Evolutionary conservation across 2,329 filamentous ascomycete genomes (phyloP).

Genomic region (Magnaporthales sp.): DNA sequence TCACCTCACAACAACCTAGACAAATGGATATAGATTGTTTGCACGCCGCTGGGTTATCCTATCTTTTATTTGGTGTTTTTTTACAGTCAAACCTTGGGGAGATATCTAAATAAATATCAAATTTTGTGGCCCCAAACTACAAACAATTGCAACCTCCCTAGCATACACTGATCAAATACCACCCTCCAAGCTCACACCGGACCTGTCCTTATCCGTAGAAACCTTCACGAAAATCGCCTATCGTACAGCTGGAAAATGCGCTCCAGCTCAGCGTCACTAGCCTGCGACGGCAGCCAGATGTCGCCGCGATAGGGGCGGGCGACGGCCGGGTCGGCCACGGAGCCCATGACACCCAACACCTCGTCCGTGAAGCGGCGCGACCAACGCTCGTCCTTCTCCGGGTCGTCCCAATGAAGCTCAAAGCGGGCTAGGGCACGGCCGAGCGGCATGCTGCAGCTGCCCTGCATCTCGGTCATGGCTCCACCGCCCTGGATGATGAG

Average conservation of each 20-base stretch:
- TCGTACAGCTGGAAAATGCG: not conserved
- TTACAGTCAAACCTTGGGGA: no score
- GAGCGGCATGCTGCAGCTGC: not conserved
- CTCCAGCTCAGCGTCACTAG: not conserved
- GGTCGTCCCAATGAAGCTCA: slow-evolving; percentile 4
- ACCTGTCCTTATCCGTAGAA: not conserved
- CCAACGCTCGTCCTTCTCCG: not conserved
- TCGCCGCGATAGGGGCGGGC: not conserved
- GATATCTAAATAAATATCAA: no score
- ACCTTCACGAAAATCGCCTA: not conserved
- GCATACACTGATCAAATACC: not conserved
- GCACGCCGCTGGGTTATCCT: no score
- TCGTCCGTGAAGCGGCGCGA: not conserved
- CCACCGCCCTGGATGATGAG: slow-evolving; percentile 4
- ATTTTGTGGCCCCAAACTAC: no score
- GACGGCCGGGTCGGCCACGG: not conserved
- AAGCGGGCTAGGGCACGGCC: not conserved
- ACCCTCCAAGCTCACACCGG: not conserved
- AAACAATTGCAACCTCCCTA: not conserved
- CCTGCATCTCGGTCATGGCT: slow-evolving; percentile 1
- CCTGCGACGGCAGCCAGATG: slow-evolving; percentile 1
- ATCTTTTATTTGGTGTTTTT: no score
- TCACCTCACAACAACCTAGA: no score
- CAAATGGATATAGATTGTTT: no score
- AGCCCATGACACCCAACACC: not conserved